Evolutionary conservation across 2,329 filamentous ascomycete species (phyloP), one percentile per base, ranked within the genome.

Genomic region (Diaporthe helianthi): DNA sequence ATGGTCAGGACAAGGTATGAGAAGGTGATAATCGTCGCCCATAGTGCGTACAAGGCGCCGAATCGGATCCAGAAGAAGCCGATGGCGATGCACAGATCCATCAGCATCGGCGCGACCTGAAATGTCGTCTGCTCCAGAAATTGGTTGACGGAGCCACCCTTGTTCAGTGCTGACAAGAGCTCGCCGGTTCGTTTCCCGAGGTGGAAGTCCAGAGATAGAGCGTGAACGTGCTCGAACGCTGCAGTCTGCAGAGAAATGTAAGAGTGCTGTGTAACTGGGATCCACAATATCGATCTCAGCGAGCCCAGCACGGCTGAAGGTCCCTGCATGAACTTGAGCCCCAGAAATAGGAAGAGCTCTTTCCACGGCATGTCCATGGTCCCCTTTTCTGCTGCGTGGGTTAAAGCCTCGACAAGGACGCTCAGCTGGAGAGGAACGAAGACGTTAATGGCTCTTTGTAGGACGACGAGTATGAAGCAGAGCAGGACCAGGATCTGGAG

Each of bases 51-150:
- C 75, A 97, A 92, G 46, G 92, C 89, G 78, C 98, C 94, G 74
- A 97, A 98, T 7, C 84, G 82, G 75, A 92, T 80, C 71, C 92
- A 85, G 77, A 97, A 94, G 80, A 92, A 96, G 71, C 87, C 87
- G 75, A 99, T 91, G 58, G 96, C 94, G 63, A 98, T 87, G 72
- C 90, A 86, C 44, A 99, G 85, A 79, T 99, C 96, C 71, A 98
- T 86, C 41, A 98, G 85, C 94, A 98, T 98, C 0, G 96, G 96
- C 17, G 97, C 87, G 12, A 99, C 93, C 78, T 97, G 93, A 77
- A 99, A 99, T 0, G 95, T 98, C 73, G 98, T 90, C 80, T 97
- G 94, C 80, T 98, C 96, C 68, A 99, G 86, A 78, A 99, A 99
- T 7, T 92, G 93, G 77, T 98, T 98, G 83, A 99, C 97, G 3